A percentile compares a stretch with the other conserved stretches of the same genome.
These are phyloP conservation scores for Clonostachys chloroleuca DNA, from an alignment of 2,329 filamentous ascomycete genomes.

Conservation along the genomic window DNA sequence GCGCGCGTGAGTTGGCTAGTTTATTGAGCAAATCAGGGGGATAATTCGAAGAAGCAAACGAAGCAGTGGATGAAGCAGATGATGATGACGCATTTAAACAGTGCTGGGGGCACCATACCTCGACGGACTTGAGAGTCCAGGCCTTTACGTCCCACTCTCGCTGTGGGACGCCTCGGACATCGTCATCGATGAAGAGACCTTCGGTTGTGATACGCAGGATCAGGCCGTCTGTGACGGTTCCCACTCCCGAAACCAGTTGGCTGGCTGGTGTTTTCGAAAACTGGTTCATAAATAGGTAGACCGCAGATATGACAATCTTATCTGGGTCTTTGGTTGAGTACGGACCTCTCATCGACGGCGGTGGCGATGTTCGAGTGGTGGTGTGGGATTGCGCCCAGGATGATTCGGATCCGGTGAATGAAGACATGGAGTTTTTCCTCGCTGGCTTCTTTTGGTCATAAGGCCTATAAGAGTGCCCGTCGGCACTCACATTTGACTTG, in stretches of 20 bases:
- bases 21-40: conserved; percentile 32
- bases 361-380: conserved; percentile 78
- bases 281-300: conserved; percentile 88
- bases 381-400: conserved; percentile 84
- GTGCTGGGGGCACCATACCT: conserved; percentile 76
- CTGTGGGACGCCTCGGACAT: conserved; percentile 85
- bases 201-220: conserved; percentile 90
- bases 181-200: conserved; percentile 95
- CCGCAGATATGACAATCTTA: conserved; percentile 92
- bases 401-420: conserved; percentile 69
- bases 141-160: conserved; percentile 98
- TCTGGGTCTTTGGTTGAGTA: conserved; percentile 88
- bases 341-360: conserved; percentile 69
- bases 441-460: conserved; percentile 62
- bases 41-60: conserved; percentile 29
- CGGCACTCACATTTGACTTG: conserved; percentile 55
- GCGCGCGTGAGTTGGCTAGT: conserved; percentile 37
- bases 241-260: conserved; percentile 80
- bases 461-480: conserved; percentile 69
- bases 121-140: conserved; percentile 91
- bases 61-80: conserved; percentile 26
- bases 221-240: conserved; percentile 84
- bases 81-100: conserved; percentile 41
- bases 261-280: conserved; percentile 87
- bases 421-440: conserved; percentile 63